These are phyloP conservation scores for Yamagishiella unicocca DNA, from an alignment of 139 green algal genomes.

Conservation along the genomic window DNA sequence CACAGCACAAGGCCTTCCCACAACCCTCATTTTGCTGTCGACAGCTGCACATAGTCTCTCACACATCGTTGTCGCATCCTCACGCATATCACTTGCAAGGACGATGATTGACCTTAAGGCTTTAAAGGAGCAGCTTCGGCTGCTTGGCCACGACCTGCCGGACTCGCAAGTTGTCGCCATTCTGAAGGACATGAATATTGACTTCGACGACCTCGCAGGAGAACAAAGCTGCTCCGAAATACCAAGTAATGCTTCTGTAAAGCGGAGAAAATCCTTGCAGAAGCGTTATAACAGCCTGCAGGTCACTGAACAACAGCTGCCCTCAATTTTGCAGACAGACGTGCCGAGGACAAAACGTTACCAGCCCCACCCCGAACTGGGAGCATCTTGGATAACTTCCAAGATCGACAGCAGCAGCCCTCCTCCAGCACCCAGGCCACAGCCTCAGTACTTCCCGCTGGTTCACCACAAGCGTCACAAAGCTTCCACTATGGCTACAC, in stretches of 20 bases:
- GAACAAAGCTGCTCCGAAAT: not conserved
- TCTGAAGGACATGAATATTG: conserved; percentile 60
- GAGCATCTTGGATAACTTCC: conserved; percentile 36
- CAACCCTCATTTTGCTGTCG: no score
- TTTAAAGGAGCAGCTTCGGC: conserved; percentile 56
- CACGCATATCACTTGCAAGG: no score
- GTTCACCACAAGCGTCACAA: not conserved
- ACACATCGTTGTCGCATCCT: no score
- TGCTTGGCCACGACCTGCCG: conserved; percentile 57
- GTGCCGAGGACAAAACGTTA: not conserved
- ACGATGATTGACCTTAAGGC: conserved; percentile 57
- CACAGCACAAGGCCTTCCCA: no score
- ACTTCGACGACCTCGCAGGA: conserved; percentile 3
- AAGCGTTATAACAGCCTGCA: no score
- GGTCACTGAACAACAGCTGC: not conserved
- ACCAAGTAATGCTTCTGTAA: no score
- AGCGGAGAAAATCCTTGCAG: no score
- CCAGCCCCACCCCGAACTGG: not conserved
- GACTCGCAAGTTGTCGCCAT: conserved; percentile 57
- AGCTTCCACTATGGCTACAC: conserved; percentile 1
- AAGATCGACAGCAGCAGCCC: not conserved
- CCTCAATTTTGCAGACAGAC: not conserved
- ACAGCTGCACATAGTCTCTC: no score
- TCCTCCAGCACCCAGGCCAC: not conserved
- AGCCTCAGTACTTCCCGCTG: not conserved